Conservation (phyloP, 495 filamentous ascomycete species). For the Rhypophila decipiens region DNA sequence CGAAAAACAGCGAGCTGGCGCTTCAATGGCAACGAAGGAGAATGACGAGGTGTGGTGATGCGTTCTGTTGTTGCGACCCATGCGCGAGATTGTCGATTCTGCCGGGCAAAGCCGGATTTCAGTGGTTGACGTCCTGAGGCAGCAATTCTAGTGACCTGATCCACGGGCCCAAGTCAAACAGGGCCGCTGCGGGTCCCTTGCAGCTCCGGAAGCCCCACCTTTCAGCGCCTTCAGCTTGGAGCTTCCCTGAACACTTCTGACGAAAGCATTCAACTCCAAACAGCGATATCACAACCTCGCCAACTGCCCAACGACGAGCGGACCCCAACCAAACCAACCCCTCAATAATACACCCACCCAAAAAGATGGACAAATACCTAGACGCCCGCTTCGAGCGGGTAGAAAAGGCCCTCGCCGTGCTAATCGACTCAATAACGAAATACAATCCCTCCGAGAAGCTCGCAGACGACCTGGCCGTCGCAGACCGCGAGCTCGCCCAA, state of each 20-base stretch:
- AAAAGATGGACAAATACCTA: conserved; percentile 53
- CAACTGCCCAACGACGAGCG: too few relatives aligned
- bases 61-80: conserved; percentile 16
- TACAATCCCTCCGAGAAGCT: conserved; percentile 64
- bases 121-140: conserved; percentile 18
- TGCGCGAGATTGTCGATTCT: conserved; percentile 33
- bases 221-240: neutral
- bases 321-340: neutral
- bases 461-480: conserved; percentile 59
- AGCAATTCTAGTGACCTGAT: too few relatives aligned
- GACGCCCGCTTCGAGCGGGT: conserved; percentile 59
- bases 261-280: neutral
- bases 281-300: neutral
- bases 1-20: conserved; percentile 19
- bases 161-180: too few relatives aligned
- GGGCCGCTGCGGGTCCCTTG: neutral
- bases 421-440: conserved; percentile 69
- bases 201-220: too few relatives aligned
- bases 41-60: conserved; percentile 5
- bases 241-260: too few relatives aligned
- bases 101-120: conserved; percentile 27
- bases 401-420: conserved; percentile 55
- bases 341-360: neutral
- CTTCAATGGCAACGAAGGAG: conserved; percentile 25
- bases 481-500: conserved; percentile 55